Evolutionary conservation across 108 stramenopile species (phyloP).

Genomic region (Pseudonitzschia delicatissima): DNA sequence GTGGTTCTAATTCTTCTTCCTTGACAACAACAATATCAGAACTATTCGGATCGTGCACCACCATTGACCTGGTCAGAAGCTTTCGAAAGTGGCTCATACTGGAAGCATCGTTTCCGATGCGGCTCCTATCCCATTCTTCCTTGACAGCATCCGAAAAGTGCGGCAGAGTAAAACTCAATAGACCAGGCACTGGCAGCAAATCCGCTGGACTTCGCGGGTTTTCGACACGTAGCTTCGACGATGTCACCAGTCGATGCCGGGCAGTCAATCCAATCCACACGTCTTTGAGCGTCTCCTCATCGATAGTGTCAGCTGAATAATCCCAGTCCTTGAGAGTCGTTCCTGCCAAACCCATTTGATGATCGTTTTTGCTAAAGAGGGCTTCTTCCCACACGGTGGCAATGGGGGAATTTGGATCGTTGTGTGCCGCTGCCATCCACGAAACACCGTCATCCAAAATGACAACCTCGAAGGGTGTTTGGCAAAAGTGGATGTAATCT

Average conservation of each 20-base stretch:
- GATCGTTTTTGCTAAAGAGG: conserved; percentile 63
- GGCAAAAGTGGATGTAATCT: conserved; percentile 81
- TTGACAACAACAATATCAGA: not conserved
- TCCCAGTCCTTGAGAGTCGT: conserved; percentile 47
- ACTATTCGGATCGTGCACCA: conserved; percentile 49
- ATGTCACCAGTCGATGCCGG: conserved; percentile 74
- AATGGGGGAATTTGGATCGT: conserved; percentile 61
- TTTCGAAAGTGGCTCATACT: conserved; percentile 74
- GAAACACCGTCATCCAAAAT: conserved; percentile 77
- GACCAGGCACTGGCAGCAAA: conserved; percentile 47
- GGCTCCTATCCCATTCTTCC: conserved; percentile 85
- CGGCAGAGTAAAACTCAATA: conserved; percentile 68
- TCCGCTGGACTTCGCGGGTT: conserved; percentile 35
- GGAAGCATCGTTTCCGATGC: conserved; percentile 51
- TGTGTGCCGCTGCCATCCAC: conserved; percentile 70
- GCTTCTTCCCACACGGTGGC: conserved; percentile 64
- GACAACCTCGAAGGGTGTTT: conserved; percentile 71
- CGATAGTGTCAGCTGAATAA: conserved; percentile 29
- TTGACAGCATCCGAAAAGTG: conserved; percentile 64
- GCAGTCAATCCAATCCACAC: conserved; percentile 78
- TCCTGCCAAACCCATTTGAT: conserved; percentile 63
- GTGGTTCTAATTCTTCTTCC: conserved; percentile 21
- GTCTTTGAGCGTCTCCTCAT: conserved; percentile 41
- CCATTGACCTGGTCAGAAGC: conserved; percentile 60
- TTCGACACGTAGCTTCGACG: conserved; percentile 27